These are phyloP conservation scores for Wickerhamiella australiensis DNA, from an alignment of 805 yeast genomes.

Conservation along the genomic window DNA sequence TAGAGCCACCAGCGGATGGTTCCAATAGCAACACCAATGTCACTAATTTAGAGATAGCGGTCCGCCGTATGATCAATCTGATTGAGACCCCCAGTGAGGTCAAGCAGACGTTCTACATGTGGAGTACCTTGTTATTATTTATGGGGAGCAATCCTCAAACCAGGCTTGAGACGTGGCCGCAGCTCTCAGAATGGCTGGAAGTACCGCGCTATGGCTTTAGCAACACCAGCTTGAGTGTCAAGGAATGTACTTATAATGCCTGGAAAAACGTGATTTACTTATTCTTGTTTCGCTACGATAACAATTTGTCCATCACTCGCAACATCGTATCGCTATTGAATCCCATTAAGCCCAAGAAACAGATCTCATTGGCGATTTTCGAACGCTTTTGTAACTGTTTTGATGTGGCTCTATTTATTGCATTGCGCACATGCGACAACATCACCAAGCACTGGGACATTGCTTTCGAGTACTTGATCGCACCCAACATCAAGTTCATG, in stretches of 20 bases:
- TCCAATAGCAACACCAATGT: too few species aligned
- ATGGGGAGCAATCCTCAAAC: slow-evolving; percentile 7
- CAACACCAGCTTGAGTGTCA: slow-evolving; percentile 5
- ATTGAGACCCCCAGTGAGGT: slow-evolving; percentile 11
- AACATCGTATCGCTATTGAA: slow-evolving; percentile 10
- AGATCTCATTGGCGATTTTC: neutral
- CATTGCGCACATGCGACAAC: slow-evolving; percentile 6
- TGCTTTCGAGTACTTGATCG: neutral
- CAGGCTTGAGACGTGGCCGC: slow-evolving; percentile 7
- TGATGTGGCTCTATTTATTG: slow-evolving; percentile 1
- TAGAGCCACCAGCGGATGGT: neutral
- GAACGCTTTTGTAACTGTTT: neutral
- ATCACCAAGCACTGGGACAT: neutral
- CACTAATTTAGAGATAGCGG: neutral
- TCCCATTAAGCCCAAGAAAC: slow-evolving; percentile 11
- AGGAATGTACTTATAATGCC: slow-evolving; percentile 11
- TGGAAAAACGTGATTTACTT: slow-evolving; percentile 16
- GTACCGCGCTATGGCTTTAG: slow-evolving; percentile 12
- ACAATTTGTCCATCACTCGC: slow-evolving; percentile 9
- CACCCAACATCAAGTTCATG: slow-evolving; percentile 1
- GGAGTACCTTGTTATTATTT: slow-evolving; percentile 10
- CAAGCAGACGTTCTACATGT: slow-evolving; percentile 6
- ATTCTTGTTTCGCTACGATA: slow-evolving; percentile 12
- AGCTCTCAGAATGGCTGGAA: slow-evolving; percentile 16
- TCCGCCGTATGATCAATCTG: slow-evolving; percentile 4